phyloP scores from a whole-genome alignment of 1,284 basidiomycete species.

The Heterobasidion parviporum region DNA sequence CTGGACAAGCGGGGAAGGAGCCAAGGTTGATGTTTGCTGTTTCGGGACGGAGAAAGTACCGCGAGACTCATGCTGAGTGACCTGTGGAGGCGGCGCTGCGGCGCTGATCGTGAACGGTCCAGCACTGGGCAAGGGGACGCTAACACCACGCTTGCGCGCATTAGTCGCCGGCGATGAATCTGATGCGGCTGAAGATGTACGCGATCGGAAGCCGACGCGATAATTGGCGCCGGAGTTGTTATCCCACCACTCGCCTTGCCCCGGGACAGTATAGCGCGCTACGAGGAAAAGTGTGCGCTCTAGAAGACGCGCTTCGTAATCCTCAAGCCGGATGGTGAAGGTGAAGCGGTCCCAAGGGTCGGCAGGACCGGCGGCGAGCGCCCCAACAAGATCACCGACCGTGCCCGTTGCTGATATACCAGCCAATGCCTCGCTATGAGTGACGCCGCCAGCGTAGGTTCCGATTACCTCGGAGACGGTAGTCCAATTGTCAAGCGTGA shows the following conservation, averaged over 20 bases:
- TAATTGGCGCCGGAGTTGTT: slow-evolving; percentile 83
- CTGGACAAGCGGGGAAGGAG: not conserved
- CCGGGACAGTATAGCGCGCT: slow-evolving; percentile 41
- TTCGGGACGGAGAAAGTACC: not conserved
- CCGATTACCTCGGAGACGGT: slow-evolving; percentile 85
- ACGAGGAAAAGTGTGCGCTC: slow-evolving; percentile 62
- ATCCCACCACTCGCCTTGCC: slow-evolving; percentile 77
- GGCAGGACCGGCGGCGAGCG: slow-evolving; percentile 14
- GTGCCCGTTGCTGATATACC: slow-evolving; percentile 9
- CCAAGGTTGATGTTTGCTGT: not conserved
- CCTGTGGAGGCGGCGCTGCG: not conserved
- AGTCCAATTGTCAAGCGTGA: slow-evolving; percentile 91
- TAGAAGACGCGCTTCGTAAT: slow-evolving; percentile 61
- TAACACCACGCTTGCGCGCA: slow-evolving; percentile 7
- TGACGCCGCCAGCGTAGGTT: slow-evolving; percentile 41
- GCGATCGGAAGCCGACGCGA: slow-evolving; percentile 48
- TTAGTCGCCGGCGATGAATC: slow-evolving; percentile 2
- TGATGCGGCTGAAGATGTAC: slow-evolving; percentile 6
- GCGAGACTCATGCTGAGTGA: not conserved
- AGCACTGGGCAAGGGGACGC: slow-evolving; percentile 8
- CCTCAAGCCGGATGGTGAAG: slow-evolving; percentile 66
- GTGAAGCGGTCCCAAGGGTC: slow-evolving; percentile 28
- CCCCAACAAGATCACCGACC: slow-evolving; percentile 25
- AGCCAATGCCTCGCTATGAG: slow-evolving; percentile 15
- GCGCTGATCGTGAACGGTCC: slow-evolving; percentile 9